A percentile compares a stretch with the other conserved stretches of the same genome.
phyloP scores from a whole-genome alignment of 225 moss, liverwort and hornwort genomes.

The Asterella californica region DNA sequence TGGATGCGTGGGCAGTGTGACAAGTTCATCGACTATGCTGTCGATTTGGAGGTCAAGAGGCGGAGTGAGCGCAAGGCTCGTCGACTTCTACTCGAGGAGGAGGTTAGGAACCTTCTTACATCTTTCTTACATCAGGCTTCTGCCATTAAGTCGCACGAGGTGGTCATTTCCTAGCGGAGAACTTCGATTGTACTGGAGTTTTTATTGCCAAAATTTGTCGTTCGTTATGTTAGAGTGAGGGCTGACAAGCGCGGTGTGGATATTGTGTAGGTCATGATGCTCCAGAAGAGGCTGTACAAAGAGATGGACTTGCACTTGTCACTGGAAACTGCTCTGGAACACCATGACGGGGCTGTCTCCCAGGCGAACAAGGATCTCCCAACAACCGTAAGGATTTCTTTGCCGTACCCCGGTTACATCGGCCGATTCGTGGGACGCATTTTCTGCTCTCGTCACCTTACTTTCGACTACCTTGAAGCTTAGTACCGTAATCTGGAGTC shows the following conservation, averaged over 20 bases:
- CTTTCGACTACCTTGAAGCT: too few relatives aligned
- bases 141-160: too few relatives aligned
- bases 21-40: constrained; percentile 19
- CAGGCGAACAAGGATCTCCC: constrained; percentile 50
- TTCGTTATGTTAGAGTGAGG: not conserved
- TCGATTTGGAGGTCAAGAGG: constrained; percentile 11
- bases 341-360: constrained; percentile 27
- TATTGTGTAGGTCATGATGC: constrained; percentile 47
- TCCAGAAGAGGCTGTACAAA: constrained; percentile 60
- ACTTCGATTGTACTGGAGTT: too few relatives aligned
- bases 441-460: not conserved
- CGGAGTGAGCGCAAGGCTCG: constrained; percentile 28
- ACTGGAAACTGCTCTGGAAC: constrained; percentile 48
- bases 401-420: not conserved
- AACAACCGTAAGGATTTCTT: constrained; percentile 28
- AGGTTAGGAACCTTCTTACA: constrained; percentile 16
- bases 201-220: too few relatives aligned
- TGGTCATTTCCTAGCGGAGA: too few relatives aligned
- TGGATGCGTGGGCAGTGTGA: constrained; percentile 18
- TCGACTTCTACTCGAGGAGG: constrained; percentile 40
- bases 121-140: not conserved
- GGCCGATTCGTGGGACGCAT: not conserved
- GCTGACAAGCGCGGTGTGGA: not conserved
- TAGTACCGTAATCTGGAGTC: too few relatives aligned
- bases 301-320: constrained; percentile 57